Evolutionary conservation across 2,329 filamentous ascomycete species (phyloP).

Genomic region (Fusarium sp.): DNA sequence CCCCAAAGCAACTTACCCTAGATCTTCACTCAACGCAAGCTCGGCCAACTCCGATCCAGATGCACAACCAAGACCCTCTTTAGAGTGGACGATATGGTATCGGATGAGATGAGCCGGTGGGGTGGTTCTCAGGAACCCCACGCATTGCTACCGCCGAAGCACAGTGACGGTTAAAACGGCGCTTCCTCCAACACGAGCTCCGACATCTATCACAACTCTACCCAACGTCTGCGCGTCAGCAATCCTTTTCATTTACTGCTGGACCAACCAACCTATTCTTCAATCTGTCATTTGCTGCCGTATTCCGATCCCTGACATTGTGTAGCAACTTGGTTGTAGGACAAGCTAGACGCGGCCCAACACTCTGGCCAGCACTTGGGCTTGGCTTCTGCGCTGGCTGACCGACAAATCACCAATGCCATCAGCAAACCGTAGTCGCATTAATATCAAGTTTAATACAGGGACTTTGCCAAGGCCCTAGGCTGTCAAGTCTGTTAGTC

Average conservation of each 20-base stretch:
- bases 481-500: not conserved
- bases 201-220: not conserved
- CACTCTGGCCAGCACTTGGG: not conserved
- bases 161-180: not conserved
- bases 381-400: not conserved
- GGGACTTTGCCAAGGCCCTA: not conserved
- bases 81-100: not conserved
- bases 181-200: not conserved
- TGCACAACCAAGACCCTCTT: not conserved
- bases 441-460: not conserved
- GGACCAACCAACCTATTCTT: not conserved
- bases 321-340: not conserved
- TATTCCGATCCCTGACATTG: conserved; percentile 17
- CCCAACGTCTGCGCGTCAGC: not conserved
- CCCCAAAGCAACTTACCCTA: not conserved
- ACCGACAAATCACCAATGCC: not conserved
- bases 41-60: not conserved
- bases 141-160: not conserved
- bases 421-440: not conserved
- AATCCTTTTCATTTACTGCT: not conserved
- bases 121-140: not conserved
- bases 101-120: not conserved
- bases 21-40: not conserved
- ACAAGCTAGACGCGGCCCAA: not conserved
- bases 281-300: not conserved